Evolutionary conservation across 1,284 basidiomycete species (phyloP), one percentile per base, ranked within the genome.

Genomic region (Cronartium quercuum): DNA sequence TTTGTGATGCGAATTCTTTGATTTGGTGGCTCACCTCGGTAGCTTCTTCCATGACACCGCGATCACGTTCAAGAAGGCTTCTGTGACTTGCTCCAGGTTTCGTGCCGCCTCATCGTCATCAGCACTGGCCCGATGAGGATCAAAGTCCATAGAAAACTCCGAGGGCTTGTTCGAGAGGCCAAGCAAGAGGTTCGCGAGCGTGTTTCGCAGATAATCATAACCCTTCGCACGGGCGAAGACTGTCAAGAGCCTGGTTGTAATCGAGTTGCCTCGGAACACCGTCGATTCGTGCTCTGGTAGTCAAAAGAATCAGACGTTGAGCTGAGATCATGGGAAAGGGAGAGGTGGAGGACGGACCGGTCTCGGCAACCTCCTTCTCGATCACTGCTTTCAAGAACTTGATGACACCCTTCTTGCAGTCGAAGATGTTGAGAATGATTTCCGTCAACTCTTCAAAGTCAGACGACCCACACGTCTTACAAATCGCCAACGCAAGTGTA

Each of bases 151-250:
- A 1, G 88, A 88, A 77, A 87, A 88, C 18, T 89, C 90, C 24
- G 87, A 82, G 0, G 91, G 90, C 82, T 90, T 86, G 12, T 87
- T 84, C 6, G 85, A 83, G 85, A 95, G 89, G 35, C 86, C 87
- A 77, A 88, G 86, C 76, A 94, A 85, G 34, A 94, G 83, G 1
- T 91, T 91, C 58, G 87, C 84, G 65, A 94, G 86, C 37, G 94
- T 86, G 66, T 85, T 87, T 41, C 92, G 86, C 18, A 94, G 84
- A 81, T 94, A 95, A 76, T 89, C 89, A 82, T 94, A 95, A 4
- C 92, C 93, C 77, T 94, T 91, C 37, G 90, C 88, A 79, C 86
- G 88, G 1, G 91, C 91, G 78, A 94, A 94, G 1, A 88, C 87
- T 6, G 91, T 92, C 60, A 95, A 82, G 76, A 96, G 88, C 68